Percentiles rank a stretch among this genome's conserved stretches.
These are phyloP conservation scores for Pseudocercospora musae DNA, from an alignment of 2,329 filamentous ascomycete species.

Conservation along the genomic window DNA sequence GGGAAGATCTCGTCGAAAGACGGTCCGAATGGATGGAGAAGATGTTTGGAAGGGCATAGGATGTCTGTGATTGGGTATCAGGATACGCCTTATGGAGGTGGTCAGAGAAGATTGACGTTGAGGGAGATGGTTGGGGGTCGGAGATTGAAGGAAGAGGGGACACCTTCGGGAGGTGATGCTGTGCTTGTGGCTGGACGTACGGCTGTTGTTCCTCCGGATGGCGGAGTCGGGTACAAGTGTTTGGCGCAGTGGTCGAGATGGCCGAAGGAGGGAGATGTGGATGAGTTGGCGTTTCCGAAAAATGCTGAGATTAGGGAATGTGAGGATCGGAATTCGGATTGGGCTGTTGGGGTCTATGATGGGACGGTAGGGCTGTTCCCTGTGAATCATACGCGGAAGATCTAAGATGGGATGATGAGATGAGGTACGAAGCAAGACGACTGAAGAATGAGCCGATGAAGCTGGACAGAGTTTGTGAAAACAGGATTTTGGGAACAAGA, in stretches of 20 bases:
- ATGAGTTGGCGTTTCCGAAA: conserved; percentile 81
- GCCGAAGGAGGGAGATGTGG: conserved; percentile 63
- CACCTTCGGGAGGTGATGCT: neutral
- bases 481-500: neutral
- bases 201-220: conserved; percentile 64
- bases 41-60: conserved; percentile 75
- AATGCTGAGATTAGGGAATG: conserved; percentile 79
- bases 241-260: conserved; percentile 68
- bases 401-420: conserved; percentile 9
- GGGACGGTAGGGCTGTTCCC: conserved; percentile 77
- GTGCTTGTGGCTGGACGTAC: conserved; percentile 1
- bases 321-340: conserved; percentile 85
- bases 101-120: conserved; percentile 65
- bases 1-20: conserved; percentile 70
- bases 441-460: conserved; percentile 1
- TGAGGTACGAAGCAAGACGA: neutral
- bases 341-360: conserved; percentile 85
- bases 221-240: conserved; percentile 58
- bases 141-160: conserved; percentile 54
- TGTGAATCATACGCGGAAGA: conserved; percentile 63
- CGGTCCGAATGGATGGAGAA: conserved; percentile 75
- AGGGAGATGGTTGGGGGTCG: conserved; percentile 75
- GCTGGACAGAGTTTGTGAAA: neutral
- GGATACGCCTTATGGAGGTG: conserved; percentile 56
- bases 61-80: conserved; percentile 80